Percentiles rank a stretch among this genome's conserved stretches.
These are phyloP conservation scores for Calonectria hawksworthii DNA, from an alignment of 2,329 filamentous ascomycete species.

Conservation along the genomic window DNA sequence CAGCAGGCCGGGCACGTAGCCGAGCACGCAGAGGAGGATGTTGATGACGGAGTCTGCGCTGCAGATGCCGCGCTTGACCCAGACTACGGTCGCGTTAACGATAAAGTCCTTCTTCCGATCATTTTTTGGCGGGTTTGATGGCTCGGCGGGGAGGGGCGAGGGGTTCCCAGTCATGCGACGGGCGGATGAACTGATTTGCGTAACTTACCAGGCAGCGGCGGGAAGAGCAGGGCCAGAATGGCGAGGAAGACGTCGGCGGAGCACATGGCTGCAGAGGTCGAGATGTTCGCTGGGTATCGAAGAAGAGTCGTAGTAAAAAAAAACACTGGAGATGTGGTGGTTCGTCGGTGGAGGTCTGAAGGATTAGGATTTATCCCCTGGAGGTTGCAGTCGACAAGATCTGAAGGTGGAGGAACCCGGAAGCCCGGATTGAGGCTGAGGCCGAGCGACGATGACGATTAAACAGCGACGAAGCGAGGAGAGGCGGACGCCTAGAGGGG, in stretches of 20 bases:
- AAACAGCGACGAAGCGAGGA: background rate
- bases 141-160: slow-evolving; percentile 1
- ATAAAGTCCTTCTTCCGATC: background rate
- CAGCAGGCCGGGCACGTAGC: slow-evolving; percentile 87
- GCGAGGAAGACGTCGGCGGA: slow-evolving; percentile 73
- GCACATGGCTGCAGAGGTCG: slow-evolving; percentile 62
- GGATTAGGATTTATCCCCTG: slow-evolving; percentile 22
- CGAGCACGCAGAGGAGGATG: slow-evolving; percentile 86
- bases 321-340: background rate
- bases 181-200: slow-evolving; percentile 13
- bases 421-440: slow-evolving; percentile 33
- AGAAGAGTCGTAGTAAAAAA: background rate
- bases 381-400: slow-evolving; percentile 24
- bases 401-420: slow-evolving; percentile 17
- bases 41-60: slow-evolving; percentile 95
- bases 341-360: background rate
- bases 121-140: background rate
- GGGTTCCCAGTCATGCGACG: background rate
- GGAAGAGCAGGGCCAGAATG: slow-evolving; percentile 75
- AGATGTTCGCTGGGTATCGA: background rate
- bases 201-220: slow-evolving; percentile 73
- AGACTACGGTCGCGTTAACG: slow-evolving; percentile 68
- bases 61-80: slow-evolving; percentile 97
- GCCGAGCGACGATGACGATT: slow-evolving; percentile 40
- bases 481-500: background rate